Evolutionary conservation across 164 flowering plant species (phyloP).

Genomic region (Aristolochia californica): DNA sequence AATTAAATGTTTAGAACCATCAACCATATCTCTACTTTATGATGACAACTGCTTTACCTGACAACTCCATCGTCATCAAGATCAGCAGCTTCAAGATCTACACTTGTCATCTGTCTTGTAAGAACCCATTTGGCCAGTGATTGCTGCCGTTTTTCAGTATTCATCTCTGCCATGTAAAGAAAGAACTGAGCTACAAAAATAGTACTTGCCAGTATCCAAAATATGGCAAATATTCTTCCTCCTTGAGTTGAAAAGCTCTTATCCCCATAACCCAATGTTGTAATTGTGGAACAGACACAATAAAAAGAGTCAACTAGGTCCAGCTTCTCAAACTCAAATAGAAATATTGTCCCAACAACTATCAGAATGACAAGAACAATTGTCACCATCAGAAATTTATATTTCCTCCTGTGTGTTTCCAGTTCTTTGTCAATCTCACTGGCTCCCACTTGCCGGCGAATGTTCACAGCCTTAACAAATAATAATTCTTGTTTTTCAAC

Average conservation of each 20-base stretch:
- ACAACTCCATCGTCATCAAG: slow-evolving; percentile 55
- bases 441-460: slow-evolving; percentile 18
- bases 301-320: slow-evolving; percentile 56
- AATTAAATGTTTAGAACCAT: no score
- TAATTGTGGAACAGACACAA: slow-evolving; percentile 76
- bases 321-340: slow-evolving; percentile 37
- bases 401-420: slow-evolving; percentile 34
- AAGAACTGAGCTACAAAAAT: slow-evolving; percentile 61
- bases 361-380: slow-evolving; percentile 33
- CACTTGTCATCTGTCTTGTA: slow-evolving; percentile 25
- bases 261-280: slow-evolving; percentile 86
- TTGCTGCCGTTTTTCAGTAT: slow-evolving; percentile 39
- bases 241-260: slow-evolving; percentile 62
- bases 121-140: slow-evolving; percentile 57
- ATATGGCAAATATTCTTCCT: slow-evolving; percentile 68
- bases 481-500: slow-evolving; percentile 60
- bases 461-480: slow-evolving; percentile 43
- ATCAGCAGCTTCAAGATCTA: slow-evolving; percentile 82
- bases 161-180: slow-evolving; percentile 59
- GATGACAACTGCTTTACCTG: slow-evolving; percentile 24
- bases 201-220: slow-evolving; percentile 72
- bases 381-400: slow-evolving; percentile 28
- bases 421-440: slow-evolving; percentile 36
- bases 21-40: no score
- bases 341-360: slow-evolving; percentile 37